These are phyloP conservation scores for Malassezia sp. DNA, from an alignment of 1,284 basidiomycete species.

Conservation along the genomic window DNA sequence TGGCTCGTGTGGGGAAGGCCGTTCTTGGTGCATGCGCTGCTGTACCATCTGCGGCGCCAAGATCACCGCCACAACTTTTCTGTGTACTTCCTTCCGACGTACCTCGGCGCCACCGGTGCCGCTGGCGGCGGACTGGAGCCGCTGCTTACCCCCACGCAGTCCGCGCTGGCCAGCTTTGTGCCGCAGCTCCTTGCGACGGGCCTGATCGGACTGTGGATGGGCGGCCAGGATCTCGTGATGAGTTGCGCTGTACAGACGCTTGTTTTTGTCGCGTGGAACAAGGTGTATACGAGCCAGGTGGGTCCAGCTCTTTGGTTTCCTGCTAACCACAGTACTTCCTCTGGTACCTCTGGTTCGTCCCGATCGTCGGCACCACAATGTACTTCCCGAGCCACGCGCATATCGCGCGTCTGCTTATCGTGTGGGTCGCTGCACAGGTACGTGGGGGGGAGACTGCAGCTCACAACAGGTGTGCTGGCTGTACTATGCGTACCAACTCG, in stretches of 20 bases:
- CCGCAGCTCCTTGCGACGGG: constrained; percentile 63
- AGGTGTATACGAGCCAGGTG: constrained; percentile 93
- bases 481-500: constrained; percentile 37
- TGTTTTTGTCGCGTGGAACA: constrained; percentile 86
- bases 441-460: too few relatives aligned
- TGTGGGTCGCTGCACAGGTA: constrained; percentile 61
- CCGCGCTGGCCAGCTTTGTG: constrained; percentile 45
- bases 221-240: constrained; percentile 58
- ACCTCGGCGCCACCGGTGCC: constrained; percentile 52
- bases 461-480: constrained; percentile 43
- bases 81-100: constrained; percentile 88
- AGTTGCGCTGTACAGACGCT: constrained; percentile 85
- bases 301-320: constrained; percentile 45
- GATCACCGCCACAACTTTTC: constrained; percentile 98
- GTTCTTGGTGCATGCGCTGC: constrained; percentile 79
- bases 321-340: constrained; percentile 72
- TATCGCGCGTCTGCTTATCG: constrained; percentile 11
- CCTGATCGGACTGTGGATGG: constrained; percentile 59
- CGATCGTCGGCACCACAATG: constrained; percentile 63
- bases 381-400: constrained; percentile 45
- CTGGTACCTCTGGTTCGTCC: constrained; percentile 88
- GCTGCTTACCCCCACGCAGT: constrained; percentile 7
- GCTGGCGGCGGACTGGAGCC: background rate
- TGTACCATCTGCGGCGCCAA: constrained; percentile 79
- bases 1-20: constrained; percentile 61